These are phyloP conservation scores for Biancaea sappan DNA, from an alignment of 306 rosid genomes.

Conservation along the genomic window DNA sequence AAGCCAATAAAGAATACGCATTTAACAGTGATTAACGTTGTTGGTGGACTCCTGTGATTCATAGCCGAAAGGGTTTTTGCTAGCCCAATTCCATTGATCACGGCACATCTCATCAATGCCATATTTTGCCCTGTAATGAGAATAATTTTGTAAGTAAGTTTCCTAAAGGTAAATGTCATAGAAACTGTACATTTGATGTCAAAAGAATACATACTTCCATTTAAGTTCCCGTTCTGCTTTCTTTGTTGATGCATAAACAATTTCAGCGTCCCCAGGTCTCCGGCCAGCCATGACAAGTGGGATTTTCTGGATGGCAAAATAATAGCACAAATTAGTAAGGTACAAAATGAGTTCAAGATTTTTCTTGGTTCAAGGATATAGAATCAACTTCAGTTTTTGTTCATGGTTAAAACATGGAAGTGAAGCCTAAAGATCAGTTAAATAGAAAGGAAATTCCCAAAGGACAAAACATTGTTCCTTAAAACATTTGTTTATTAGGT, in stretches of 20 bases:
- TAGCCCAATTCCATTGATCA: constrained; percentile 99
- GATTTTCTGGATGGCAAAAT: constrained; percentile 61
- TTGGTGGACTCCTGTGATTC: constrained; percentile 49
- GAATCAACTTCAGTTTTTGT: not conserved
- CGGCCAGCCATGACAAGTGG: constrained; percentile 81
- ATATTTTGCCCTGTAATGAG: constrained; percentile 75
- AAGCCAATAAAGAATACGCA: not conserved
- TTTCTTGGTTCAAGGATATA: constrained; percentile 4
- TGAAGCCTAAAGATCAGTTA: constrained; percentile 7
- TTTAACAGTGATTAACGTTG: constrained; percentile 32
- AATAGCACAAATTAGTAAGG: not conserved
- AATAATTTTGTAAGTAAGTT: constrained; percentile 17
- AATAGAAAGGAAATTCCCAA: not conserved
- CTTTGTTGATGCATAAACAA: constrained; percentile 87
- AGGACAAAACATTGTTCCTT: not conserved
- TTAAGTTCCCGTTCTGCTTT: constrained; percentile 86
- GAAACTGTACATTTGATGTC: not conserved
- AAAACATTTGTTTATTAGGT: not conserved
- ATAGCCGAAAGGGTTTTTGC: constrained; percentile 94
- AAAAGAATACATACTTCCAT: constrained; percentile 80
- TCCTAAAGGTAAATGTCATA: not conserved
- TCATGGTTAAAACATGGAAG: not conserved
- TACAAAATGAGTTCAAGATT: not conserved
- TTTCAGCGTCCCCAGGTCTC: constrained; percentile 91
- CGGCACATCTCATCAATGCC: constrained; percentile 91